Conservation (phyloP, 805 yeast genomes). For the Peterozyma toletana region DNA sequence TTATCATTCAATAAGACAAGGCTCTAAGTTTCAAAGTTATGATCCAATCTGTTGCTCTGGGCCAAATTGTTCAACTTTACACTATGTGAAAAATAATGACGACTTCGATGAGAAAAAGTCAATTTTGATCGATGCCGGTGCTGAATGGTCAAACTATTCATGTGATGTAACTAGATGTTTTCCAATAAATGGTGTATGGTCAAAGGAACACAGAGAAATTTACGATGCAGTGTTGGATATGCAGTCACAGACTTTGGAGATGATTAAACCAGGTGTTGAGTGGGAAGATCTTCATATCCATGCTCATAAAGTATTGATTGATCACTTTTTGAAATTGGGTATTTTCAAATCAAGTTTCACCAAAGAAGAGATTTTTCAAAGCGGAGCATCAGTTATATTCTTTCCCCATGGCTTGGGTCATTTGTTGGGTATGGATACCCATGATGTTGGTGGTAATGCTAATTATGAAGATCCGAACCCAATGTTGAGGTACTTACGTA, state of each 20-base stretch:
- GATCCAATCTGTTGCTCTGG: conserved; percentile 97
- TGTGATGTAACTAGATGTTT: conserved; percentile 93
- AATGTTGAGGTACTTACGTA: conserved; percentile 66
- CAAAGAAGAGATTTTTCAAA: conserved; percentile 59
- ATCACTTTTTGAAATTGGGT: conserved; percentile 66
- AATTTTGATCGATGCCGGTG: conserved; percentile 90
- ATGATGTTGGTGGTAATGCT: conserved; percentile 88
- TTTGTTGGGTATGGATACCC: conserved; percentile 89
- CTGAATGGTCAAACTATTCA: conserved; percentile 92
- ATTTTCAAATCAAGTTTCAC: conserved; percentile 53
- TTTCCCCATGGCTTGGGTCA: conserved; percentile 98
- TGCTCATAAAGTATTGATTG: conserved; percentile 74
- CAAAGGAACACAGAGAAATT: conserved; percentile 76
- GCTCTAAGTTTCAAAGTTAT: conserved; percentile 81
- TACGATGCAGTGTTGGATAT: conserved; percentile 75
- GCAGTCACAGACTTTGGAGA: conserved; percentile 68
- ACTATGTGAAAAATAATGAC: conserved; percentile 79
- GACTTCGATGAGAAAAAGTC: conserved; percentile 50
- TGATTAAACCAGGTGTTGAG: conserved; percentile 69
- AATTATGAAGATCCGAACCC: conserved; percentile 82
- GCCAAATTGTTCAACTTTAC: conserved; percentile 83
- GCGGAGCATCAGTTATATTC: conserved; percentile 70
- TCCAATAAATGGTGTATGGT: conserved; percentile 88
- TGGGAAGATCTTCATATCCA: conserved; percentile 85
- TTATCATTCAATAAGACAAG: conserved; percentile 90